Base-by-base conservation (phyloP, 1,284 basidiomycete genomes). In the Tausonia pullulans region DNA sequence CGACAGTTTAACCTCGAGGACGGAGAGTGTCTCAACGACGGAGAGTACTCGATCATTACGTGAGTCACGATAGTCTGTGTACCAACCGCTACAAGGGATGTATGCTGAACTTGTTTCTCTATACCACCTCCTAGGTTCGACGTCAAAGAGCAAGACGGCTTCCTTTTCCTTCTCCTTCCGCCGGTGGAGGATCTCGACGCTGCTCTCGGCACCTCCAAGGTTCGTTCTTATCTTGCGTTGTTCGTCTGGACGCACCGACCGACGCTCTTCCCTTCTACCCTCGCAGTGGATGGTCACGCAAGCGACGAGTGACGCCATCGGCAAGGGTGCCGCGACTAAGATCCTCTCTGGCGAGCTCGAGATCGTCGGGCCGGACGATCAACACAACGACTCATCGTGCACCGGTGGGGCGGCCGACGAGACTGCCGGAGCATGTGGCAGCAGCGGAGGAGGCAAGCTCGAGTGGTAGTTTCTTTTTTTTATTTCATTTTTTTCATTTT, bases 1-100 rank as follows among this genome's bases (percentile, higher is more conserved):
- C 79, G 83, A 27, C 87, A 87, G 74, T 88, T 83, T 74, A 76
- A 79, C 9, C 78, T 87, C 49, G 77, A 78, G 9, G 78, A 78
- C 4, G 86, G 86, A 2, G 78, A 80, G 60, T 87, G 85, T 71
- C 74, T 84, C 53, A 86, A 83, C 70, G 85, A 87, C 70, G 72
- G 76, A 43, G 80, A 84, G 8, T 87, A 84, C 75, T 79, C 79
- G 61, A 83, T 89, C 66, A 77, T 87, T 68, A 76, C 84, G 61
- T 61, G 27, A 5, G 60, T 61, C 16, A 11, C 3, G 2, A 46
- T 27, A 1, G 27, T 27, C 13, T 55, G 7, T 40, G 1, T 13
- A 16, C 8, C 39, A 10, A 40, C 10, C 39, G 9, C 16, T 55
- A 1, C 8, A 55, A 55, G 53, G 10, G 8, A 8, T 55, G 53